A percentile compares a stretch with the other conserved stretches of the same genome.
Evolutionary conservation across 106 monocot species (phyloP).

Genomic region (Dendrobium nobile): DNA sequence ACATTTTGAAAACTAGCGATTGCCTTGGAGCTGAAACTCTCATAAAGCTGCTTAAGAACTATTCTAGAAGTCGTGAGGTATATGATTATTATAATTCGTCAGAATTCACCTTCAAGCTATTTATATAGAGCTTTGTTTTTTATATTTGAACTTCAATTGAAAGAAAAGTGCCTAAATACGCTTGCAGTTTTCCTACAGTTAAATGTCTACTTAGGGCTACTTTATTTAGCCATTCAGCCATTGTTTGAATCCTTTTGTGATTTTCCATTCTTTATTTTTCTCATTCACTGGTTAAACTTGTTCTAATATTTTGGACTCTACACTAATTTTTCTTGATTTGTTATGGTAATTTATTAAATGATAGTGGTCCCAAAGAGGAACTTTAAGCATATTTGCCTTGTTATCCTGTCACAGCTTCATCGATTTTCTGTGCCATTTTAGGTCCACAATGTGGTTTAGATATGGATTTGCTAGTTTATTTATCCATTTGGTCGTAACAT

Average conservation of each 20-base stretch:
- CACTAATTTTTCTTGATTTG: background rate
- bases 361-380: background rate
- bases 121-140: background rate
- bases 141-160: background rate
- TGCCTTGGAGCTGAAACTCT: conserved; percentile 96
- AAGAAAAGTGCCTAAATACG: background rate
- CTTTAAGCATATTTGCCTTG: background rate
- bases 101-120: background rate
- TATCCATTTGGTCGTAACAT: background rate
- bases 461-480: background rate
- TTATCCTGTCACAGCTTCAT: background rate
- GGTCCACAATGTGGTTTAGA: background rate
- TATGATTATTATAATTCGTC: background rate
- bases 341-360: background rate
- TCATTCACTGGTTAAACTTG: background rate
- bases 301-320: background rate
- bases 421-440: background rate
- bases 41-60: conserved; percentile 90
- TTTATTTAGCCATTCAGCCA: background rate
- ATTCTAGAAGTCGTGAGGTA: conserved; percentile 90
- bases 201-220: background rate
- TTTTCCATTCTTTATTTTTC: conserved; percentile 1
- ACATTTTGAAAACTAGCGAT: conserved; percentile 78
- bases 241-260: background rate
- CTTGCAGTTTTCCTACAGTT: background rate